Conservation (phyloP, 2,329 filamentous ascomycete species). For the Plectosphaerella sp. region DNA sequence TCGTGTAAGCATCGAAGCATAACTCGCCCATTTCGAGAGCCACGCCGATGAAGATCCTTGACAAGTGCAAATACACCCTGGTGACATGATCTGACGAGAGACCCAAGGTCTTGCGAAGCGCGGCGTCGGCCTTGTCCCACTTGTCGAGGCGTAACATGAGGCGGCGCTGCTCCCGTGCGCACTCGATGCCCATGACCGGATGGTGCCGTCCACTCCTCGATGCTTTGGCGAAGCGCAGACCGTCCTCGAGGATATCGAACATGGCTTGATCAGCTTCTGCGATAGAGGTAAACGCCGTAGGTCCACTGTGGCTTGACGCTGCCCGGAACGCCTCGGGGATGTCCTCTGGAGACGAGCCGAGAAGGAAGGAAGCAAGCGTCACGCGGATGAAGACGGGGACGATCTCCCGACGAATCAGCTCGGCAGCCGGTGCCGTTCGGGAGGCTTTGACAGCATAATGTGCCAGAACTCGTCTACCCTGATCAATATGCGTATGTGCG, state of each 20-base stretch:
- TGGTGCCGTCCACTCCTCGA: constrained; percentile 11
- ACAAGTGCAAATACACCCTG: constrained; percentile 29
- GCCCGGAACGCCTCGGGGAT: constrained; percentile 30
- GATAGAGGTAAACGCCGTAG: constrained; percentile 23
- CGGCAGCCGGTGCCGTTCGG: constrained; percentile 20
- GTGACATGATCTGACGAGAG: constrained; percentile 20
- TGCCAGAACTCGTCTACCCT: constrained; percentile 35
- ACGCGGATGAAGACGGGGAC: constrained; percentile 38
- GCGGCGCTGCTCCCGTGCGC: constrained; percentile 18
- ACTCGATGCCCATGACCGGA: constrained; percentile 7
- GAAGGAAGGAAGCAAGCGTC: constrained; percentile 33
- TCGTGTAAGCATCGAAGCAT: constrained; percentile 27
- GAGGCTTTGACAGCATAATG: constrained; percentile 8
- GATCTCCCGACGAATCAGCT: constrained; percentile 32
- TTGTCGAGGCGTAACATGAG: constrained; percentile 21
- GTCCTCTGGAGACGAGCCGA: constrained; percentile 28
- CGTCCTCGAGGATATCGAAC: constrained; percentile 34
- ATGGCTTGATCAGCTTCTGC: constrained; percentile 23
- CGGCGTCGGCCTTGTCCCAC: constrained; percentile 25
- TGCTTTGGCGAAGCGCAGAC: constrained; percentile 26
- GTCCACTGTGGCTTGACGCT: constrained; percentile 18
- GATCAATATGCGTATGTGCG: constrained; percentile 38
- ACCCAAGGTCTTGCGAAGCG: constrained; percentile 12
- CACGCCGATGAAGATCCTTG: constrained; percentile 26
- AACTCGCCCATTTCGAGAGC: constrained; percentile 23